phyloP scores from a whole-genome alignment of 345 rosid species.

The Acer yangbiense region DNA sequence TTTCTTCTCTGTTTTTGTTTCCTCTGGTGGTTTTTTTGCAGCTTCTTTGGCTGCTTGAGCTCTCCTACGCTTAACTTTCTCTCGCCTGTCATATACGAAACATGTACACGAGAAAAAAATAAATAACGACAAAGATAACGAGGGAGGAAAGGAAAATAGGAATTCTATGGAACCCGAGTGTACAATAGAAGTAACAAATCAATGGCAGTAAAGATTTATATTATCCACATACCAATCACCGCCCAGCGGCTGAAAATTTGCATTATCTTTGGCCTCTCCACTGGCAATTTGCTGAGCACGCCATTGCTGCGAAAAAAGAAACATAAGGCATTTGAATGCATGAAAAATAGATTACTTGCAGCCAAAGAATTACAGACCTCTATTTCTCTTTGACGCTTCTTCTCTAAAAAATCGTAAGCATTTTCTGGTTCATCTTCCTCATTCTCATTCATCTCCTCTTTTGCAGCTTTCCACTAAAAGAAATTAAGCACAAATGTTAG shows the following conservation, averaged over 20 bases:
- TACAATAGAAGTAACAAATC: background rate
- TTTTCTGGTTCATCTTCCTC: slow-evolving; percentile 80
- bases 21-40: slow-evolving; percentile 28
- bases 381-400: slow-evolving; percentile 78
- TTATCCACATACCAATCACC: slow-evolving; percentile 76
- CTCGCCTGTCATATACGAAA: slow-evolving; percentile 64
- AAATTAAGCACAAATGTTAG: background rate
- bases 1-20: slow-evolving; percentile 27
- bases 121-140: background rate
- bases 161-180: background rate
- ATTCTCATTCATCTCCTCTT: slow-evolving; percentile 82
- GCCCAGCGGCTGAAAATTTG: slow-evolving; percentile 95
- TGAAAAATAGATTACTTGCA: background rate
- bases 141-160: background rate
- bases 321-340: slow-evolving; percentile 11
- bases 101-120: background rate
- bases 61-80: slow-evolving; percentile 78
- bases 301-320: slow-evolving; percentile 66
- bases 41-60: slow-evolving; percentile 58
- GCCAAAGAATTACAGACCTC: slow-evolving; percentile 45
- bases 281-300: slow-evolving; percentile 81
- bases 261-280: slow-evolving; percentile 92
- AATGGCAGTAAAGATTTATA: background rate
- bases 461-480: slow-evolving; percentile 95
- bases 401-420: slow-evolving; percentile 64